Evolutionary conservation across 2,329 filamentous ascomycete genomes (phyloP), one percentile per base, ranked within the genome.

Genomic region (Elsinoe arachidis): DNA sequence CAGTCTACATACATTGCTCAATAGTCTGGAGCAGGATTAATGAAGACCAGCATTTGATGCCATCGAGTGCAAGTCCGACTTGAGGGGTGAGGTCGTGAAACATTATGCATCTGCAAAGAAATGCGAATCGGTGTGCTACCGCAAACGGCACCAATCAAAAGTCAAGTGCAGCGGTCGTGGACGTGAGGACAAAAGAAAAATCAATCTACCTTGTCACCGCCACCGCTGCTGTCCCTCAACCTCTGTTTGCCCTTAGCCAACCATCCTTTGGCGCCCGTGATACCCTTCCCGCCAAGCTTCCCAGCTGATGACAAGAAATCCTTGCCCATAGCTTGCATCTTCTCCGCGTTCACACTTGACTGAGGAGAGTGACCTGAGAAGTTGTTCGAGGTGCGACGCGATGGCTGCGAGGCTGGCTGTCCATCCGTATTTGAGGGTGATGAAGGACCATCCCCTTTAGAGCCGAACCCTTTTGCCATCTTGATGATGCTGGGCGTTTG

Each of bases 181-280:
- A 56, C 51, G 38, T 41, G 49, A 33, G 51, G 55, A 53, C 56
- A 41, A 49, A 62, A 14, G 75, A 84, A 59, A 56, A 47, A 47
- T 80, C 78, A 75, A 84, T 89, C 90, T 87, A 91, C 88, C 88
- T 95, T 95, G 73, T 93, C 88, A 68, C 73, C 72, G 55, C 73
- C 73, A 61, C 84, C 83, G 62, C 81, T 81, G 69, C 79, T 81
- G 61, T 80, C 77, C 70, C 77, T 77, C 53, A 96, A 84, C 72
- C 89, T 92, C 74, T 82, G 92, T 74, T 88, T 92, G 64, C 91
- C 89, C 75, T 95, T 95, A 63, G 87, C 90, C 70, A 96, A 85
- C 62, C 96, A 73, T 55, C 91, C 92, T 76, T 96, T 96, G 51
- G 91, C 90, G 59, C 90, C 89, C 69, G 89, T 90, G 61, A 82